phyloP scores from a whole-genome alignment of 371 early-diverging fungal species.

The Syncephalis fuscata region DNA sequence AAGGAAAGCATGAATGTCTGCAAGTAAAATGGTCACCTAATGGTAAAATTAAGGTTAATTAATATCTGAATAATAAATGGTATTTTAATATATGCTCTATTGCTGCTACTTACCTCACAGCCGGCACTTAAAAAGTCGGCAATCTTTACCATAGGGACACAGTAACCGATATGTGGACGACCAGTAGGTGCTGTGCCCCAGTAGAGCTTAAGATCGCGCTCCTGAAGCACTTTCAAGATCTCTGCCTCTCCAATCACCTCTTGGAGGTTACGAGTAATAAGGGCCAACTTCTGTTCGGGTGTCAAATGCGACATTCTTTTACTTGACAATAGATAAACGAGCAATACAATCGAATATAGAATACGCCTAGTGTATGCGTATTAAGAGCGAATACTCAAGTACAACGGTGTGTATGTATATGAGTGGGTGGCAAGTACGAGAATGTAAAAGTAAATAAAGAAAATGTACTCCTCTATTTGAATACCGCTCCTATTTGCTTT shows the following conservation, averaged over 20 bases:
- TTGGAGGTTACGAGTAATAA: conserved; percentile 94
- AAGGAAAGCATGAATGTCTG: conserved; percentile 98
- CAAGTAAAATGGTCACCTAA: conserved; percentile 88
- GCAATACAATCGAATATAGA: no score
- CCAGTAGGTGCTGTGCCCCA: conserved; percentile 99
- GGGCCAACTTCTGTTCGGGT: conserved; percentile 52
- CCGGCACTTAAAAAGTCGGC: conserved; percentile 96
- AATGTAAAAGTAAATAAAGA: no score
- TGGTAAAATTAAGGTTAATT: neutral
- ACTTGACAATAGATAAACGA: no score
- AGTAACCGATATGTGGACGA: conserved; percentile 97
- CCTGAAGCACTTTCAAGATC: conserved; percentile 67
- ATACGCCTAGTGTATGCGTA: no score
- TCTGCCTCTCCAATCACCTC: conserved; percentile 92
- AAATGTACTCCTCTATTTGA: no score
- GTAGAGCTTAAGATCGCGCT: conserved; percentile 91
- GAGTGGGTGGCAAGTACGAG: no score
- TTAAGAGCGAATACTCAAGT: no score
- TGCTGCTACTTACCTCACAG: conserved; percentile 35
- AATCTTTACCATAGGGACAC: conserved; percentile 96
- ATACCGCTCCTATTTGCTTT: no score
- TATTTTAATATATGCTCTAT: neutral
- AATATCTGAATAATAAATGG: neutral
- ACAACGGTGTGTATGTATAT: no score
- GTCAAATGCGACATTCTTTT: conserved; percentile 12